These are phyloP conservation scores for Madurella fahalii DNA, from an alignment of 2,329 filamentous ascomycete genomes.

Conservation along the genomic window DNA sequence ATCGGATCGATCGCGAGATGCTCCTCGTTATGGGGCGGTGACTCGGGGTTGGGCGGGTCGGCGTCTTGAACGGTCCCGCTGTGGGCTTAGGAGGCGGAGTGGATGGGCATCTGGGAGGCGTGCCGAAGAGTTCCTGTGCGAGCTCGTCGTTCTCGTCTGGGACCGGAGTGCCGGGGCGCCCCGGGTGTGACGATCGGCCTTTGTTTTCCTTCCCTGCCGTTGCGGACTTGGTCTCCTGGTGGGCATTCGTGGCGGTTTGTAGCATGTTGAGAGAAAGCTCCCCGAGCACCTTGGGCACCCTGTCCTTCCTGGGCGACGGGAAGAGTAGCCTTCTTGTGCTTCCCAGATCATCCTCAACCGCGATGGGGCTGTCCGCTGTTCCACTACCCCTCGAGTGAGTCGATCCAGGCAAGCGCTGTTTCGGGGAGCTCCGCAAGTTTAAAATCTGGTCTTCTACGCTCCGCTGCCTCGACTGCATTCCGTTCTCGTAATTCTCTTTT, in stretches of 20 bases:
- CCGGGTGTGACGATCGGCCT: background rate
- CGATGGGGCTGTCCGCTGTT: conserved; percentile 54
- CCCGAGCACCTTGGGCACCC: conserved; percentile 57
- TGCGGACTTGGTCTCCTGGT: conserved; percentile 34
- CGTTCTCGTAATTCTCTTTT: conserved; percentile 24
- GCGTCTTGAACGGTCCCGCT: conserved; percentile 54
- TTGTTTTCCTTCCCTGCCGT: conserved; percentile 43
- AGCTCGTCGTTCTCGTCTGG: conserved; percentile 37
- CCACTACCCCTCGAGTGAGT: conserved; percentile 54
- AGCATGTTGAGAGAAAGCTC: conserved; percentile 53
- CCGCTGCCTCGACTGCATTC: conserved; percentile 11
- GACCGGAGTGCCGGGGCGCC: conserved; percentile 29
- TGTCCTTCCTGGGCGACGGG: conserved; percentile 67
- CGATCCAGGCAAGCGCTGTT: conserved; percentile 39
- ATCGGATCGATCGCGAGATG: conserved; percentile 52
- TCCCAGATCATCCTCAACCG: conserved; percentile 48
- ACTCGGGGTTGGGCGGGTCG: conserved; percentile 57
- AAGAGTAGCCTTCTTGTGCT: conserved; percentile 68
- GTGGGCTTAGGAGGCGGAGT: conserved; percentile 50
- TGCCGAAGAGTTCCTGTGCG: conserved; percentile 63
- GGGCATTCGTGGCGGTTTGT: conserved; percentile 37
- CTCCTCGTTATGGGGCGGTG: conserved; percentile 60
- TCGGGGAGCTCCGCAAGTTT: conserved; percentile 31
- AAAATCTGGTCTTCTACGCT: conserved; percentile 30
- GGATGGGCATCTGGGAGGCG: conserved; percentile 44